Conservation (phyloP, 371 early-diverging fungal species). For the Mortierella sp. region DNA sequence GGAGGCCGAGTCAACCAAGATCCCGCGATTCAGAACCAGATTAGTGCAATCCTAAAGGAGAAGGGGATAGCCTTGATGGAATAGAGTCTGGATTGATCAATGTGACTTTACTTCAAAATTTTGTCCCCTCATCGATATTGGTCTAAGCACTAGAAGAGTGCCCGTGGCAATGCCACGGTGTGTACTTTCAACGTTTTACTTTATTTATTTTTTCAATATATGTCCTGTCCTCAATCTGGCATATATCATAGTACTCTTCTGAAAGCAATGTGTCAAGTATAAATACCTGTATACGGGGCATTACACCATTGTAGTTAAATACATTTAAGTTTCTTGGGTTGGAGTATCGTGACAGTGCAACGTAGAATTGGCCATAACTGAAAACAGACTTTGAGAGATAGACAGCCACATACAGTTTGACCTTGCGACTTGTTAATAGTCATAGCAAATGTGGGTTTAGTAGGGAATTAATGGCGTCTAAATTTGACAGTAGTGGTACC, state of each 20-base stretch:
- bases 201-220: no score
- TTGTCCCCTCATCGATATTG: no score
- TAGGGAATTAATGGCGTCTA: conserved; percentile 20
- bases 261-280: conserved; percentile 3
- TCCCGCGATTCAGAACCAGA: no score
- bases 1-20: neutral
- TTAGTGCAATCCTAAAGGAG: no score
- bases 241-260: neutral
- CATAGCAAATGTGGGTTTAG: conserved; percentile 32
- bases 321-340: conserved; percentile 11
- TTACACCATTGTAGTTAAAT: conserved; percentile 2
- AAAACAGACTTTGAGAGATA: conserved; percentile 22
- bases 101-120: no score
- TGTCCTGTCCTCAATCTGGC: no score
- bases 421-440: conserved; percentile 26
- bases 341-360: conserved; percentile 26
- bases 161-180: no score
- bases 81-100: no score
- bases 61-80: no score
- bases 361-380: conserved; percentile 6
- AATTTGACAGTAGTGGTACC: conserved; percentile 5
- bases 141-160: no score
- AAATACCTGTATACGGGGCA: neutral
- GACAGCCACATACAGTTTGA: conserved; percentile 31
- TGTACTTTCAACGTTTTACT: no score